These are phyloP conservation scores for Helichrysum umbraculigerum DNA, from an alignment of 129 eudicot genomes.

Conservation along the genomic window DNA sequence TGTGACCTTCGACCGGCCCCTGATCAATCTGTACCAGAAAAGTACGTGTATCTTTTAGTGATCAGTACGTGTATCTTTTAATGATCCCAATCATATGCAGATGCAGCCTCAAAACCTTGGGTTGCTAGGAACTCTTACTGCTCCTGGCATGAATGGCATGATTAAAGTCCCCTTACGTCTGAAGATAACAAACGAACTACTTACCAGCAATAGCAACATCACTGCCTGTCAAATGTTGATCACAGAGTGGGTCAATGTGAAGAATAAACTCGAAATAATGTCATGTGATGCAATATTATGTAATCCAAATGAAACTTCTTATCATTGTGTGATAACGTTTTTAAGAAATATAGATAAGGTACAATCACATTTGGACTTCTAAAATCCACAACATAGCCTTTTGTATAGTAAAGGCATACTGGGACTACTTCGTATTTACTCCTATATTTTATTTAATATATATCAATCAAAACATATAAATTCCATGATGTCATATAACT, in stretches of 20 bases:
- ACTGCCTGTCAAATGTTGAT: conserved; percentile 47
- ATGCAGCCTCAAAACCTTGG: conserved; percentile 58
- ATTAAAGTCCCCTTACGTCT: conserved; percentile 49
- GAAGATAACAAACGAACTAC: conserved; percentile 63
- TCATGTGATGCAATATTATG: neutral
- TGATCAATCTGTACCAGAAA: conserved; percentile 16
- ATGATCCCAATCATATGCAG: neutral
- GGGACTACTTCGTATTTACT: neutral
- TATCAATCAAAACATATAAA: no score
- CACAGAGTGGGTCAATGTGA: neutral
- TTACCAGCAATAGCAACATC: conserved; percentile 55
- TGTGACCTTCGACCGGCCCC: neutral
- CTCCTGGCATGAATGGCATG: conserved; percentile 46
- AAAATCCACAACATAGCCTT: no score
- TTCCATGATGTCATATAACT: neutral
- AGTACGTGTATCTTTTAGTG: neutral
- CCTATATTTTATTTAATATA: neutral
- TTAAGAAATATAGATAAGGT: no score
- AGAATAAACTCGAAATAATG: neutral
- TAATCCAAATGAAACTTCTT: neutral
- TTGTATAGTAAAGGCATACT: no score
- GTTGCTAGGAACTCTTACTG: conserved; percentile 61
- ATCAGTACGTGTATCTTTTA: neutral
- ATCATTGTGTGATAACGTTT: neutral
- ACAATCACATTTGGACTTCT: no score